phyloP scores from a whole-genome alignment of 257 asterid genomes.

The Solanum commersonii region DNA sequence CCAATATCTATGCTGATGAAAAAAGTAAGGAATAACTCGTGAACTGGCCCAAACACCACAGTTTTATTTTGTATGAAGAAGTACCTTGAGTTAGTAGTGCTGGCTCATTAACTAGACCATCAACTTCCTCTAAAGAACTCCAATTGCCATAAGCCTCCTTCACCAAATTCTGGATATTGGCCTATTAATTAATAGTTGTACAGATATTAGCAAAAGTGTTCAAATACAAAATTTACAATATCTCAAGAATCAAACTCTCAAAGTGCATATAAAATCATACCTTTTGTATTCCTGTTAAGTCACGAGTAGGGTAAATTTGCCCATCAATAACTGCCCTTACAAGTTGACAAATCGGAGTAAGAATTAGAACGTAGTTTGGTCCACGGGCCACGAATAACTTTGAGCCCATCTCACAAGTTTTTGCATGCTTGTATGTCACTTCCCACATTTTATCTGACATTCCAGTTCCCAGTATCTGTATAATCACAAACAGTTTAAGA shows the following conservation, averaged over 20 bases:
- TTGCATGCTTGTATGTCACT: conserved; percentile 44
- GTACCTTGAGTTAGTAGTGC: conserved; percentile 37
- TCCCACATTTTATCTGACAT: conserved; percentile 78
- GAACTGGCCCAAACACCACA: background rate
- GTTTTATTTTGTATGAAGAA: background rate
- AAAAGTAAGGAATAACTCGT: background rate
- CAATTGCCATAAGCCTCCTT: conserved; percentile 47
- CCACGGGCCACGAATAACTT: conserved; percentile 31
- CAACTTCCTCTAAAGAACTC: conserved; percentile 42
- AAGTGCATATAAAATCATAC: conserved; percentile 9
- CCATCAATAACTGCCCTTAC: conserved; percentile 29
- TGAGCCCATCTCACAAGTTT: conserved; percentile 49
- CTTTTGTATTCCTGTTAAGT: conserved; percentile 12
- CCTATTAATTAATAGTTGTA: conserved; percentile 6
- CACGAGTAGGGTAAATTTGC: conserved; percentile 5
- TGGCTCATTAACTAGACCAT: conserved; percentile 16
- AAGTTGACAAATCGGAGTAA: conserved; percentile 49
- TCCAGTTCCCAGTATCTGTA: conserved; percentile 50
- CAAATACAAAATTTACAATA: background rate
- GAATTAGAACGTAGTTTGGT: conserved; percentile 10
- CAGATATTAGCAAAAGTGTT: background rate
- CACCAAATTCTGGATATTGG: conserved; percentile 26
- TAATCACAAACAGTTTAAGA: background rate
- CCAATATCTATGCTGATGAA: background rate
- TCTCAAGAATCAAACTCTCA: background rate